These are phyloP conservation scores for Cladosporium halotolerans DNA, from an alignment of 2,329 filamentous ascomycete species.

Conservation along the genomic window DNA sequence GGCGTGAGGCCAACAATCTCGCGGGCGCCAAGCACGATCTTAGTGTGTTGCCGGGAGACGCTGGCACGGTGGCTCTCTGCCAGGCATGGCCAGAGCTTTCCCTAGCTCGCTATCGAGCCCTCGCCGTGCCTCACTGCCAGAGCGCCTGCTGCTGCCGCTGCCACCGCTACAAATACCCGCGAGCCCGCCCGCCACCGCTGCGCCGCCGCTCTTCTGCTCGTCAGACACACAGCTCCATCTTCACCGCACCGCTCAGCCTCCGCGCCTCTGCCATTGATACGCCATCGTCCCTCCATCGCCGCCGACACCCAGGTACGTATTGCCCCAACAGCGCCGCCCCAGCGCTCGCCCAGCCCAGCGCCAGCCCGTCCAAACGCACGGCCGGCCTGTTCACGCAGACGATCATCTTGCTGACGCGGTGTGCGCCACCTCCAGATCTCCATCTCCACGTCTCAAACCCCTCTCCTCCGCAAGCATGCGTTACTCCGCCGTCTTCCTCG, in stretches of 20 bases:
- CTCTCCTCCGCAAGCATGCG: conserved; percentile 37
- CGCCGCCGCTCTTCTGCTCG: background rate
- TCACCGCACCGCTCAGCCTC: background rate
- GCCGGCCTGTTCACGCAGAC: background rate
- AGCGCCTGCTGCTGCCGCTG: background rate
- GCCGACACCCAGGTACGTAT: background rate
- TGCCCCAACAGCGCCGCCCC: too few species aligned
- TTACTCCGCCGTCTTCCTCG: conserved; percentile 42
- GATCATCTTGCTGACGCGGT: conserved; percentile 5
- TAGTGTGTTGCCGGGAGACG: background rate
- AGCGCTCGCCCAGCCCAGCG: background rate
- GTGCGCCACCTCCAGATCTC: conserved; percentile 7
- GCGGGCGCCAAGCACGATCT: background rate
- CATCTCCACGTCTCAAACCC: background rate
- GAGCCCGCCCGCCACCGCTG: background rate
- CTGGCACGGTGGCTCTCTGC: too few species aligned
- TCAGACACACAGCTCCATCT: background rate
- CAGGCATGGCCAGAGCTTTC: background rate
- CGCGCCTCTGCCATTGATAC: conserved; percentile 6
- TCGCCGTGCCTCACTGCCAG: background rate
- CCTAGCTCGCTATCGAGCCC: background rate
- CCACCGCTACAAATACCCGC: background rate
- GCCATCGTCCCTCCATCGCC: background rate
- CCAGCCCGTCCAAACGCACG: conserved; percentile 3
- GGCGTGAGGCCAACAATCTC: background rate